Evolutionary conservation across 2,329 filamentous ascomycete species (phyloP).

Genomic region (Curvularia lunata): DNA sequence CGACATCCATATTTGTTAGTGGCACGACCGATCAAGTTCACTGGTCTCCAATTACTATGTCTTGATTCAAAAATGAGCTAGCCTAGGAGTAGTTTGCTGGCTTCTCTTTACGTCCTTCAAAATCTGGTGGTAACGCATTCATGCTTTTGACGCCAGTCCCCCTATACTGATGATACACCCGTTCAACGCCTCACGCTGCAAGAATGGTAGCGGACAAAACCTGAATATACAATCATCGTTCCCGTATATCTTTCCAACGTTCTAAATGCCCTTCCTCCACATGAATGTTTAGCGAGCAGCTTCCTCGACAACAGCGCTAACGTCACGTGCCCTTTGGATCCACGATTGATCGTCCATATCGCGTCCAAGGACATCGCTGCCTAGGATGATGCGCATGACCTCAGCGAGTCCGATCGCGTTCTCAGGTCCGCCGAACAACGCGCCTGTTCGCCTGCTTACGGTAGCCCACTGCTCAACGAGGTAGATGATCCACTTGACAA

Average conservation of each 20-base stretch:
- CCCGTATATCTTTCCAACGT: slow-evolving; percentile 9
- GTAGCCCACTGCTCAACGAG: slow-evolving; percentile 67
- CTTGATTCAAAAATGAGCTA: slow-evolving; percentile 18
- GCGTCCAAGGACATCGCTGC: slow-evolving; percentile 50
- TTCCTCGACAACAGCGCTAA: slow-evolving; percentile 38
- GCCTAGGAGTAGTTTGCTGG: slow-evolving; percentile 4
- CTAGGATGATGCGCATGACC: slow-evolving; percentile 51
- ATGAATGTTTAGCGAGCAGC: slow-evolving; percentile 32
- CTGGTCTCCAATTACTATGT: slow-evolving; percentile 12
- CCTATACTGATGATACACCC: slow-evolving; percentile 30
- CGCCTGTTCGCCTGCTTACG: slow-evolving; percentile 60
- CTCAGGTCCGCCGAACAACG: slow-evolving; percentile 66
- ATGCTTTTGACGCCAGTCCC: slow-evolving; percentile 31
- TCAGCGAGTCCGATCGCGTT: slow-evolving; percentile 57
- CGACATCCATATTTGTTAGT: not conserved
- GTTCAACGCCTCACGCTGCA: slow-evolving; percentile 41
- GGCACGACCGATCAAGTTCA: not conserved
- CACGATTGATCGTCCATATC: slow-evolving; percentile 46
- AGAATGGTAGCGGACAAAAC: slow-evolving; percentile 25
- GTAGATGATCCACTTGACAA: slow-evolving; percentile 68
- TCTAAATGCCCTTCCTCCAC: not conserved
- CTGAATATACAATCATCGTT: slow-evolving; percentile 21
- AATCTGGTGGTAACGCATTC: slow-evolving; percentile 20
- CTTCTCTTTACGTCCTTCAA: slow-evolving; percentile 19
- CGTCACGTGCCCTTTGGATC: slow-evolving; percentile 37